Base-by-base conservation (phyloP, 2,329 filamentous ascomycete species). In the Stemphylium beticola region DNA sequence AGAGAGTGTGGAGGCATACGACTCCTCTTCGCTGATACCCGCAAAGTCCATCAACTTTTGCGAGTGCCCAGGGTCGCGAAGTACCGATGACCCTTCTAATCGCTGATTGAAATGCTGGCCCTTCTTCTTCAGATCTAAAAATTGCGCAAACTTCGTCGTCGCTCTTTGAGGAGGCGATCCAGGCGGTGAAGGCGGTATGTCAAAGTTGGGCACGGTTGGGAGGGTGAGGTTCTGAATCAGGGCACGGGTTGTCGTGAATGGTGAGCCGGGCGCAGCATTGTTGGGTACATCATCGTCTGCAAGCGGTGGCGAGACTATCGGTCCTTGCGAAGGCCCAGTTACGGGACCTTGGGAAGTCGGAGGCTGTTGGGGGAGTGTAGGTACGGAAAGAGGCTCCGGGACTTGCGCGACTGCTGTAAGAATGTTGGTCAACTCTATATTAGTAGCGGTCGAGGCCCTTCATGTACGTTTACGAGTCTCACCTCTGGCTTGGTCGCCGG, bases 81-180 rank as follows among this genome's bases (percentile, higher is more conserved):
- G 78, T 7, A 88, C 85, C 0, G 83, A 76, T 0, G 87, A 89
- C 53, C 82, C 81, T 32, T 88, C 84, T 8, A 95, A 79, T 57
- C 89, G 87, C 64, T 86, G 81, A 72, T 95, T 93, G 80, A 93
- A 93, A 75, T 95, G 91, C 14, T 87, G 81, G 4, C 87, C 87
- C 59, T 88, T 85, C 67, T 85, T 86, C 77, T 95, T 95, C n/a
- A 93, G 81, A 40, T 85, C 81, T 0, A 93, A 82, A 62, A 95
- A 93, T 55, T 86, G 85, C 58, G 85, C 82, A 64, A 93, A 88
- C 65, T 91, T 92, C 62, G 83, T 82, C 45, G 83, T 87, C 11
- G 86, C 68, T 34, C 63, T 66, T 37, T 75, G 73, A 17, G 76
- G 75, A 12, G 77, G 77, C 12, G 76, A 76, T 5, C 84, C 84